Base-by-base conservation (phyloP, 345 rosid species). In the Sonneratia caseolaris region DNA sequence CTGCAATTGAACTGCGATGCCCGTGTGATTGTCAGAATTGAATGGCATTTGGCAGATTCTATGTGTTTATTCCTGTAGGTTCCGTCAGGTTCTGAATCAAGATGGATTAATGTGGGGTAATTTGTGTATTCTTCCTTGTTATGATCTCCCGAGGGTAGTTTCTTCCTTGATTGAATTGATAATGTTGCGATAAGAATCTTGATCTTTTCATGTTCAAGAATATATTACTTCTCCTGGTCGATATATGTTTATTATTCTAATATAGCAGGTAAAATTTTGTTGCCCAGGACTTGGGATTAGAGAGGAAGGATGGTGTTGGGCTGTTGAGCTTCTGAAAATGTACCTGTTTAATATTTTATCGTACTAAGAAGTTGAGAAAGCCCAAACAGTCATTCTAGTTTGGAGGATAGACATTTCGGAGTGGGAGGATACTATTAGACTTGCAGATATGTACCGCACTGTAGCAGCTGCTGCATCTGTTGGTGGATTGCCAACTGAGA, bases 401-500 rank as follows among this genome's bases (percentile, higher is more conserved):
- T 21, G 14, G 62, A 57, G 21, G 32, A 62, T 62, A 24, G 65
- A 12, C 14, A 2, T 24, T 61, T 36, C 72, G 68, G 75, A 61
- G 68, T 70, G n/a, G 70, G 70, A 35, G 78, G 70, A 66, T 71
- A 59, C 76, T 73, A 40, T 74, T 73, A 64, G 24, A 74, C 81
- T 53, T 76, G 40, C 45, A 45, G 80, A 73, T 72, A 93, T 93
- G 97, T 88, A 89, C 80, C 86, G 87, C 65, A 76, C 85, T 19
- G 87, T 83, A 81, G 82, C 93, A 66, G 76, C 98, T 38, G 86
- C 87, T 6, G 70, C 84, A 12, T 72, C 86, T 55, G 80, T 82
- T 36, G 94, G 91, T 49, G 94, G 89, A 51, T 73, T 74, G 37
- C 90, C 92, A 1, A 81, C 84, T 0, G 90, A 82, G 77, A 89